Evolutionary conservation across 1,284 basidiomycete species (phyloP), one percentile per base, ranked within the genome.

Genomic region (Xerocomus minutiporus): DNA sequence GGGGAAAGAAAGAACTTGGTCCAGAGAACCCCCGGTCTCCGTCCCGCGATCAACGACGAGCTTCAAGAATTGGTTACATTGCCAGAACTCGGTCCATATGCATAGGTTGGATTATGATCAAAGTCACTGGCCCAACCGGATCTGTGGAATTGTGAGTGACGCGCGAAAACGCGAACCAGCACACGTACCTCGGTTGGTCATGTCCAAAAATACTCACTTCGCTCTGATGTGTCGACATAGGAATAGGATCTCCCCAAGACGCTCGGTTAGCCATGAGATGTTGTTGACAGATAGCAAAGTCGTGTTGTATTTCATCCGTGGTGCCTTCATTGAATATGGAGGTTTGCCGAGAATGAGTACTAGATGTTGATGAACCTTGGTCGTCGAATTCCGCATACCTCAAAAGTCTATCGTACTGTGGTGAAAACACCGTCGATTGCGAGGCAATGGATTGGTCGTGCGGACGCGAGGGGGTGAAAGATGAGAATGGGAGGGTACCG

Each of bases 121-220:
- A 65, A 63, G 45, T 66, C 62, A n/a, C 51, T 58, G 25, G 55
- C 54, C 62, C 63, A 64, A 20, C 46, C 20, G 35, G 40, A 23
- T 43, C 64, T 66, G 20, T 15, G 17, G 26, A 29, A 31, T 25
- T 40, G 40, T 61, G 8, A 66, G 54, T 20, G 20, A 43, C 13
- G 29, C 8, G 1, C 35, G 8, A 42, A 17, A 29, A 48, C 26
- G 7, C 25, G 26, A 12, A 25, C 31, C 1, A 11, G 8, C 6
- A 45, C 17, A 55, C 51, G 15, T 46, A 61, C 63, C 53, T 56
- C 28, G 58, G 20, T 46, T 46, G 62, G 38, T 35, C 39, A 39
- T 49, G 31, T 12, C 39, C 42, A 32, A 45, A 28, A 35, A 42
- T 29, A 28, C 31, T 42, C 36, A 13, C 46, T 11, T n/a, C 12